These are phyloP conservation scores for Aspergillus nanangensis DNA, from an alignment of 495 filamentous ascomycete genomes.

Conservation along the genomic window DNA sequence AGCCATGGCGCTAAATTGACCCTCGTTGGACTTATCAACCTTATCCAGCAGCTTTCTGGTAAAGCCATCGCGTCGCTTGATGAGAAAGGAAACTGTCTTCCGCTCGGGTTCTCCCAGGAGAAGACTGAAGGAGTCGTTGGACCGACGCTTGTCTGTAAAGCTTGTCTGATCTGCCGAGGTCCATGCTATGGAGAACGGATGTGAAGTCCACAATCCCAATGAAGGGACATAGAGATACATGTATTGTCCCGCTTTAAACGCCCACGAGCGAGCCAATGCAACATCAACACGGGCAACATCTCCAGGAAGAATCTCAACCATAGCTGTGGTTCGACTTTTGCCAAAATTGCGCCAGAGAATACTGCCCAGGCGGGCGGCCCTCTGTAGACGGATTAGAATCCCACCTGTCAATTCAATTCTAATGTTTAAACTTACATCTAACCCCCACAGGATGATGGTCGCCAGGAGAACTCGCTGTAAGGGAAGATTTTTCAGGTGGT, in stretches of 20 bases:
- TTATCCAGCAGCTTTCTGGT: slow-evolving; percentile 47
- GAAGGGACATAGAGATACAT: slow-evolving; percentile 53
- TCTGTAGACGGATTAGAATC: slow-evolving; percentile 29
- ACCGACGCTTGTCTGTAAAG: slow-evolving; percentile 24
- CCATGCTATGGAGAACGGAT: slow-evolving; percentile 58
- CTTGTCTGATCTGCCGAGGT: slow-evolving; percentile 15
- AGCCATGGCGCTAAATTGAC: slow-evolving; percentile 40
- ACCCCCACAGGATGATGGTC: slow-evolving; percentile 36
- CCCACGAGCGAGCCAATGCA: slow-evolving; percentile 44
- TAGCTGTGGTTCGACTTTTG: slow-evolving; percentile 38
- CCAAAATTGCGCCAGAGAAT: slow-evolving; percentile 59
- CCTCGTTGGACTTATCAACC: slow-evolving; percentile 32
- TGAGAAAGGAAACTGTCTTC: slow-evolving; percentile 47
- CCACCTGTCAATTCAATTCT: too few species aligned
- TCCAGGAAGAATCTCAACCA: slow-evolving; percentile 48
- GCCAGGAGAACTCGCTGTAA: slow-evolving; percentile 35
- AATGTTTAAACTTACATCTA: slow-evolving; percentile 39
- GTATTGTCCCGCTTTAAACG: slow-evolving; percentile 47
- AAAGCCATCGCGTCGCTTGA: slow-evolving; percentile 51
- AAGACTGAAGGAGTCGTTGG: slow-evolving; percentile 29
- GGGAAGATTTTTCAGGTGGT: slow-evolving; percentile 45
- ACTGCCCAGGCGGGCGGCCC: slow-evolving; percentile 45
- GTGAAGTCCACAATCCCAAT: slow-evolving; percentile 48
- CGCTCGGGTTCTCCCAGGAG: slow-evolving; percentile 26
- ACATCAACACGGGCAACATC: slow-evolving; percentile 47